Evolutionary conservation across 2,329 filamentous ascomycete genomes (phyloP), one percentile per base, ranked within the genome.

Genomic region (Coniochaeta sp.): DNA sequence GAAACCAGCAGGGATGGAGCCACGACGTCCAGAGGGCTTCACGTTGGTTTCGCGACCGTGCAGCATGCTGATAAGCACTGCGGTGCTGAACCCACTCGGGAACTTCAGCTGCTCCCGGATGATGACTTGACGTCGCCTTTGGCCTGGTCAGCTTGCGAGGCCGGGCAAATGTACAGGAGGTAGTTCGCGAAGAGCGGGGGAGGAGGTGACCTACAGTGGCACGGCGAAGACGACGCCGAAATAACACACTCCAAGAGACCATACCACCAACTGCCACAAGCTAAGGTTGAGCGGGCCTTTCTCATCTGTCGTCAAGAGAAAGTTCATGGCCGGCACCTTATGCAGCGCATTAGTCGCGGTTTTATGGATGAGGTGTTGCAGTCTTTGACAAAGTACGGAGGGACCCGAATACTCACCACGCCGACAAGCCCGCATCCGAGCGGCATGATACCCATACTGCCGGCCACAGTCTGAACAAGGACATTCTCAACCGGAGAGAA

Each of bases 191-290:
- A 17, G 47, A 28, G 14, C 9, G 19, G 24, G 42, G 42, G 42
- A 24, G 8, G n/a, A 10, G 58, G 28, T 26, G 52, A 62, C 60
- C 17, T 71, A 82, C 80, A 98, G 71, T 0, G 95, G 95, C 16
- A 99, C 93, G 0, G 93, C 95, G 76, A 99, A 98, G 1, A 98
- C 88, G 1, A 98, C 95, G 0, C 95, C 95, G 71, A 99, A 99
- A 69, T 98, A 93, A 71, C 93, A 97, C 17, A 99, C 84, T 0
- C 95, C 95, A 59, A 99, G 73, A 28, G 91, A 90, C 95, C 95
- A 99, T 8, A 97, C 73, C 7, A 96, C 86, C 64, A 97, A 76
- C 72, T 92, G 91, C 78, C 86, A 85, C 40, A 90, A 81, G 38
- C 86, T 85, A 52, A 96, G 75, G 59, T 83, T 78, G 19, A 96